Percentiles rank a stretch among this genome's conserved stretches.
Conservation (phyloP, 176 grass and related monocot genomes). For the Oryza punctata region DNA sequence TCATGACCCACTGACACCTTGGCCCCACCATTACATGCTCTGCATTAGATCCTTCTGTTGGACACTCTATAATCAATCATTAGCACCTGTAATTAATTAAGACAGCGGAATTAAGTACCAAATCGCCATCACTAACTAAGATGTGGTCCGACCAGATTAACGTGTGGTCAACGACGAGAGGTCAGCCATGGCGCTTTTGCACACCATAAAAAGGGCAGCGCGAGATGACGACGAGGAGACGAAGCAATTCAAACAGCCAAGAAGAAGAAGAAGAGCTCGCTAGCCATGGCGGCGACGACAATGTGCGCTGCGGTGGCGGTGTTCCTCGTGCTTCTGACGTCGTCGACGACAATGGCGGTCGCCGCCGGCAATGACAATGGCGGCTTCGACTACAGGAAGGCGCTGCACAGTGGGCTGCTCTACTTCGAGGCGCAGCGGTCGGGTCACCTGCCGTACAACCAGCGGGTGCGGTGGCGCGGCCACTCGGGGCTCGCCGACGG, state of each 20-base stretch:
- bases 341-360: too few species aligned
- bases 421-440: conserved; percentile 98
- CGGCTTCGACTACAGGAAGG: not conserved
- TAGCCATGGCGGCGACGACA: not conserved
- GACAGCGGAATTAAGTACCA: not conserved
- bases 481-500: conserved; percentile 77
- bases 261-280: not conserved
- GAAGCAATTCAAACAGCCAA: not conserved
- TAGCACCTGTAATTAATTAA: not conserved
- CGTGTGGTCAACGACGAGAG: not conserved
- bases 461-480: conserved; percentile 71
- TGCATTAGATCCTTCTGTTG: not conserved
- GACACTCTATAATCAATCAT: not conserved
- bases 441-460: conserved; percentile 77
- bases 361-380: not conserved
- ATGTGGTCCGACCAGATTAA: not conserved
- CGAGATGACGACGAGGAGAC: not conserved
- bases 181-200: not conserved
- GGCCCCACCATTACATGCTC: not conserved
- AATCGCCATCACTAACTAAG: not conserved
- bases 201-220: not conserved
- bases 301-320: too few species aligned
- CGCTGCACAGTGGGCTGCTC: conserved; percentile 47
- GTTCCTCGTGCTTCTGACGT: too few species aligned
- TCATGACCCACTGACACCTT: not conserved